phyloP scores from a whole-genome alignment of 2,329 filamentous ascomycete species.

The Claviceps quebecensis region DNA sequence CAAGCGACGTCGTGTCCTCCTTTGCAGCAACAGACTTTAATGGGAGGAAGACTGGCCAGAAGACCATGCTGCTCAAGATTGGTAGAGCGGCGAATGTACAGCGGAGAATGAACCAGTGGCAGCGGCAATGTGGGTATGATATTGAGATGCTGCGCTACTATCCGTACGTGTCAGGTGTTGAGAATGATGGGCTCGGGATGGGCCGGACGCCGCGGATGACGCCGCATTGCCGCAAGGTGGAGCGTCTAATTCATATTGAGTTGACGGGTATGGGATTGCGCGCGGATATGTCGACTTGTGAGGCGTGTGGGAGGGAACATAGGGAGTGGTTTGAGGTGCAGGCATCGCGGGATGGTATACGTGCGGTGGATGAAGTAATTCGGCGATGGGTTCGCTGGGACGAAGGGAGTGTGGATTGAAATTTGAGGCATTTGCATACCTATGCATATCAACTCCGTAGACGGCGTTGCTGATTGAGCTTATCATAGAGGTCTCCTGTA shows the following conservation, averaged over 20 bases:
- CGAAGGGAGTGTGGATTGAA: constrained; percentile 26
- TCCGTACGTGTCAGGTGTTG: constrained; percentile 51
- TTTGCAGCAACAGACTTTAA: constrained; percentile 24
- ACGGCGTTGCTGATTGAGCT: background rate
- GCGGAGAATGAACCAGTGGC: constrained; percentile 83
- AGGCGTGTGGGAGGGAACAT: constrained; percentile 70
- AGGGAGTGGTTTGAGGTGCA: constrained; percentile 92
- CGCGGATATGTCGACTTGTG: constrained; percentile 45
- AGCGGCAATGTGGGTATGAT: constrained; percentile 79
- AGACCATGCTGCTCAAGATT: constrained; percentile 56
- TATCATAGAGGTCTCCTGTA: background rate
- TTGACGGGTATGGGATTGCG: constrained; percentile 49
- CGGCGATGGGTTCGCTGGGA: constrained; percentile 80
- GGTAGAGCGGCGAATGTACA: constrained; percentile 70
- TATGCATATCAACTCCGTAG: background rate
- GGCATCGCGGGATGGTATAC: constrained; percentile 56
- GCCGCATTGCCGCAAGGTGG: constrained; percentile 74
- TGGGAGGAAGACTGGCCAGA: constrained; percentile 19
- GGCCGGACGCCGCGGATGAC: constrained; percentile 47
- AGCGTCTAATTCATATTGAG: constrained; percentile 82
- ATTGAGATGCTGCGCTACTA: constrained; percentile 84
- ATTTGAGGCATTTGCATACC: background rate
- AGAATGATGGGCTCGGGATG: constrained; percentile 12
- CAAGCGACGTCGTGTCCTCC: constrained; percentile 40
- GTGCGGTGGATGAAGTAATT: constrained; percentile 53